Conservation (phyloP, 352 stramenopile species). For the Pythium aquatile region DNA sequence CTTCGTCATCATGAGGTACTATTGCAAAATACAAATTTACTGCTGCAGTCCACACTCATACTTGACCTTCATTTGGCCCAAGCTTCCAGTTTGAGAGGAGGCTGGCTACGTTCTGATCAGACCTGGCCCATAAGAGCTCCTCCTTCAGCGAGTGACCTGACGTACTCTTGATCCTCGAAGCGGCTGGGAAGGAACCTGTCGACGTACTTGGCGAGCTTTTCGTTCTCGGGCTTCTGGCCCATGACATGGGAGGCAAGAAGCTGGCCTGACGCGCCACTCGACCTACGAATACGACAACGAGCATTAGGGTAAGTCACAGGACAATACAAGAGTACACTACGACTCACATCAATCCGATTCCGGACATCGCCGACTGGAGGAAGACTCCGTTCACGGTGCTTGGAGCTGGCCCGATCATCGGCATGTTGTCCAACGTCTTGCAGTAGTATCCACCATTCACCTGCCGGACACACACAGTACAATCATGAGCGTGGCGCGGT, state of each 20-base stretch:
- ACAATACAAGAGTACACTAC: not conserved
- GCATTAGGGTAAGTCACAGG: not conserved
- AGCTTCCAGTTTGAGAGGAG: not conserved
- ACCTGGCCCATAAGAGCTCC: slow-evolving; percentile 56
- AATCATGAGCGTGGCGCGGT: not conserved
- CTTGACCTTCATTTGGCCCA: not conserved
- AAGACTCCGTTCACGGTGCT: slow-evolving; percentile 63
- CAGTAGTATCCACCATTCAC: slow-evolving; percentile 80
- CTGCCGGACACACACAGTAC: slow-evolving; percentile 14
- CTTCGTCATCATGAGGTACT: slow-evolving; percentile 24
- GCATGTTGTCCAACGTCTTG: slow-evolving; percentile 77
- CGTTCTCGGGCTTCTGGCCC: slow-evolving; percentile 39
- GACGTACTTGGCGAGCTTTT: slow-evolving; percentile 46
- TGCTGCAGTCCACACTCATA: not conserved
- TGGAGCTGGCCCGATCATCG: slow-evolving; percentile 60
- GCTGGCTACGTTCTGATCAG: slow-evolving; percentile 20
- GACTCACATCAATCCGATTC: slow-evolving; percentile 64
- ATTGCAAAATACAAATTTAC: not conserved
- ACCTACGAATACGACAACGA: slow-evolving; percentile 31
- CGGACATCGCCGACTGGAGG: slow-evolving; percentile 70
- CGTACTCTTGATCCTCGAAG: slow-evolving; percentile 59
- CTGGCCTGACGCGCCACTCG: slow-evolving; percentile 65
- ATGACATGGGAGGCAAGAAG: slow-evolving; percentile 66
- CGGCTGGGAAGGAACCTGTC: slow-evolving; percentile 58
- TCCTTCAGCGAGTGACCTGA: slow-evolving; percentile 51